Evolutionary conservation across 2,329 filamentous ascomycete species (phyloP).

Genomic region (Pestalotiopsis sp.): DNA sequence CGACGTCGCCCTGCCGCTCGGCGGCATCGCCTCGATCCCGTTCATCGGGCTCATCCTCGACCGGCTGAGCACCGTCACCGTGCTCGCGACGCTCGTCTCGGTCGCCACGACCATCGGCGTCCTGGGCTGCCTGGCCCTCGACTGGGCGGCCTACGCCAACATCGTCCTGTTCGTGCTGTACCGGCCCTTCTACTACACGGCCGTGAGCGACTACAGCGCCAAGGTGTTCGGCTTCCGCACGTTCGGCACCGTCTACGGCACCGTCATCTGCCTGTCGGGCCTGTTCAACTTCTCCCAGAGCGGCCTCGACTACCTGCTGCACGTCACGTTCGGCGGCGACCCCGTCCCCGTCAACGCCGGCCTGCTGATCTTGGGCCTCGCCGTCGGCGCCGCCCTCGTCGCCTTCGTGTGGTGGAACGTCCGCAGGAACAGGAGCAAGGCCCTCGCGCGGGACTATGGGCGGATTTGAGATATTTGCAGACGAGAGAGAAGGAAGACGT

Average conservation of each 20-base stretch:
- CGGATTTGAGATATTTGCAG: background rate
- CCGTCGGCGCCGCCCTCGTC: constrained; percentile 68
- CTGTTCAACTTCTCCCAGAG: constrained; percentile 84
- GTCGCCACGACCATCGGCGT: constrained; percentile 76
- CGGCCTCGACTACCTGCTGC: constrained; percentile 77
- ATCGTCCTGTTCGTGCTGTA: constrained; percentile 82
- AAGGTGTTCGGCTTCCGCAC: constrained; percentile 93
- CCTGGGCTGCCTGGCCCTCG: constrained; percentile 71
- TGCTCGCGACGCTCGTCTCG: constrained; percentile 70
- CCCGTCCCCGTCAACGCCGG: constrained; percentile 78
- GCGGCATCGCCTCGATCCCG: constrained; percentile 82
- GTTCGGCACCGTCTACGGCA: constrained; percentile 91
- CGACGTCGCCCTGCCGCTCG: constrained; percentile 81
- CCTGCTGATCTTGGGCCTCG: constrained; percentile 62
- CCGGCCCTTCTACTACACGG: constrained; percentile 87
- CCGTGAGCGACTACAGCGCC: constrained; percentile 85
- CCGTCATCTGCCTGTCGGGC: constrained; percentile 85
- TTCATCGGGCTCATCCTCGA: constrained; percentile 85
- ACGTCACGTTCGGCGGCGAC: constrained; percentile 70
- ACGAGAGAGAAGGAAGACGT: background rate
- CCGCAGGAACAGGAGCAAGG: constrained; percentile 28
- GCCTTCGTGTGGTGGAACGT: constrained; percentile 59
- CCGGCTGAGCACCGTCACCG: constrained; percentile 70
- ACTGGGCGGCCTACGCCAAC: constrained; percentile 75
- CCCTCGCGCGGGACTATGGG: constrained; percentile 29